Conservation (phyloP, 1,139 yeast genomes). For the Suhomyces anneliseae region DNA sequence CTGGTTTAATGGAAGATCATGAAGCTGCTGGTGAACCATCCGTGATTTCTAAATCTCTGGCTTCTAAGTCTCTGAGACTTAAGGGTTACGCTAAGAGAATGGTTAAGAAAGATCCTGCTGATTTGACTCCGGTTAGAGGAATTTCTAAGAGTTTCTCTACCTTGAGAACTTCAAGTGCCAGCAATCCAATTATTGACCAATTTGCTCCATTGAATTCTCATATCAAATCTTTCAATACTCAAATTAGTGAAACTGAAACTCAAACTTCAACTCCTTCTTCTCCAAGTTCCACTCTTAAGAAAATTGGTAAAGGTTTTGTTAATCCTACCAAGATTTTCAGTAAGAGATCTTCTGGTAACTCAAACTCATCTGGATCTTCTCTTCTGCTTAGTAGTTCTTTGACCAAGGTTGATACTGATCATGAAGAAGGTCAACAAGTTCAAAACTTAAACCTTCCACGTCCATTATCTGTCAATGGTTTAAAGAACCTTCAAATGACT, state of each 20-base stretch:
- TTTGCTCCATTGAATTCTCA: conserved; percentile 11
- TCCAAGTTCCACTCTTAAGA: conserved; percentile 16
- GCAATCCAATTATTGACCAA: conserved; percentile 14
- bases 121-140: background rate
- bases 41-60: conserved; percentile 11
- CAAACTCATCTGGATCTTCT: background rate
- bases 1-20: conserved; percentile 20
- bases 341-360: conserved; percentile 6
- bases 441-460: conserved; percentile 29
- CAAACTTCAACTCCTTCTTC: background rate
- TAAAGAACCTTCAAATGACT: conserved; percentile 34
- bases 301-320: conserved; percentile 20
- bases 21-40: conserved; percentile 6
- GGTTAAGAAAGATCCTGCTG: conserved; percentile 8
- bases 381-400: background rate
- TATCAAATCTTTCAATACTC: conserved; percentile 1
- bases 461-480: conserved; percentile 30
- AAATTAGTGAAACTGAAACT: background rate
- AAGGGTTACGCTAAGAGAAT: conserved; percentile 14
- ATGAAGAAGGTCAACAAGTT: conserved; percentile 6
- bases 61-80: conserved; percentile 13
- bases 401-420: conserved; percentile 2
- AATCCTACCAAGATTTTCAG: conserved; percentile 21
- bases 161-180: conserved; percentile 10
- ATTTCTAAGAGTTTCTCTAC: conserved; percentile 19